phyloP scores from a whole-genome alignment of 306 rosid genomes.

The Acacia crassicarpa region DNA sequence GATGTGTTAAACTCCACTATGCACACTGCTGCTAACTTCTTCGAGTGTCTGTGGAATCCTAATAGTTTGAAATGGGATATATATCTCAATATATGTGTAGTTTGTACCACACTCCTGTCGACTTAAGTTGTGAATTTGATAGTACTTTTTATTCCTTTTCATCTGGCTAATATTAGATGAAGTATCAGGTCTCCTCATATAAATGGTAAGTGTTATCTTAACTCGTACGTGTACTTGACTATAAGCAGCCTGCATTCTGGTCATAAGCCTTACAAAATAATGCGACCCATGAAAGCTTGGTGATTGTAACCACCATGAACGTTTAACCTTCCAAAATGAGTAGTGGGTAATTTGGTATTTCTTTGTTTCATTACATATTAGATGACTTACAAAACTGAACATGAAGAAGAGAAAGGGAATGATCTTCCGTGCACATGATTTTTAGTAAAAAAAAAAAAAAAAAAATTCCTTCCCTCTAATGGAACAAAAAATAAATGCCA shows the following conservation, averaged over 20 bases:
- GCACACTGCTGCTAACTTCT: not conserved
- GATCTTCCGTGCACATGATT: no score
- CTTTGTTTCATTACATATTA: no score
- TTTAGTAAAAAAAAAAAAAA: no score
- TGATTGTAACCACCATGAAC: no score
- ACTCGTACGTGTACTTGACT: not conserved
- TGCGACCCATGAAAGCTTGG: not conserved
- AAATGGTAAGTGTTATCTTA: not conserved
- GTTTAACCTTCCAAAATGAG: no score
- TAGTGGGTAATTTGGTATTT: no score
- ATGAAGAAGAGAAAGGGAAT: no score
- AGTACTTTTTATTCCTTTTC: not conserved
- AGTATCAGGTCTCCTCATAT: not conserved
- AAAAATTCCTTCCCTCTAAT: no score
- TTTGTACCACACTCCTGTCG: not conserved
- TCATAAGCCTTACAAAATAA: not conserved
- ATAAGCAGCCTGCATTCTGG: no score
- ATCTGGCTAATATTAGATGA: not conserved
- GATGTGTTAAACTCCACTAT: constrained; percentile 30
- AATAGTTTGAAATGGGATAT: constrained; percentile 20
- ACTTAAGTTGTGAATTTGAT: constrained; percentile 1
- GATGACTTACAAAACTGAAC: no score
- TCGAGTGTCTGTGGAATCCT: not conserved
- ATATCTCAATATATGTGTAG: not conserved
- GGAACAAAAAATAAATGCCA: no score